Conservation (phyloP, 176 grass and related monocot species). For the Raddia distichophylla region DNA sequence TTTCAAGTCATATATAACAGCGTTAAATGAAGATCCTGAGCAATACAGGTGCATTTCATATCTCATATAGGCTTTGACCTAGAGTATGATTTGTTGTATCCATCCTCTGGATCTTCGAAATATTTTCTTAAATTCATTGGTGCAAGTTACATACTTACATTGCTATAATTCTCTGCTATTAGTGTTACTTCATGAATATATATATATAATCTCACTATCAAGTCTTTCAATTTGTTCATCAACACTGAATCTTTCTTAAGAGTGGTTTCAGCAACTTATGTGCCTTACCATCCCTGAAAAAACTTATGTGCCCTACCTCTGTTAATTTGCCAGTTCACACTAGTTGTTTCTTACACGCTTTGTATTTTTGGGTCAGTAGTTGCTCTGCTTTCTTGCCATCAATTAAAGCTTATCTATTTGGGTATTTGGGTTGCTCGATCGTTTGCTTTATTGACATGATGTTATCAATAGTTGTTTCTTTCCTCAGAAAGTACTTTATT, state of each 20-base stretch:
- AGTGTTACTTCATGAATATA: constrained; percentile 20
- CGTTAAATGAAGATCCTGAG: constrained; percentile 86
- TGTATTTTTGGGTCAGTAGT: constrained; percentile 17
- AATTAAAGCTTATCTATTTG: constrained; percentile 16
- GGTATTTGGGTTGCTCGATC: not conserved
- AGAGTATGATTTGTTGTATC: not conserved
- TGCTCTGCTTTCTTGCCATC: constrained; percentile 28
- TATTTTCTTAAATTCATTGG: constrained; percentile 6
- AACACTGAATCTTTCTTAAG: not conserved
- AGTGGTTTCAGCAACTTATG: not conserved
- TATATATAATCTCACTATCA: not conserved
- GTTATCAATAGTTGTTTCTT: constrained; percentile 27
- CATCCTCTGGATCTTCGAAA: not conserved
- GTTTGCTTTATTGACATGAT: constrained; percentile 11
- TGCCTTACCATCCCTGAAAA: not conserved
- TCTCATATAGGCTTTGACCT: not conserved
- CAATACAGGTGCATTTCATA: constrained; percentile 68
- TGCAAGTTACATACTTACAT: not conserved
- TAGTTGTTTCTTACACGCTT: not conserved
- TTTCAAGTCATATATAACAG: constrained; percentile 76
- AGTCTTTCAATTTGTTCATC: not conserved
- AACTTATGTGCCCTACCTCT: not conserved
- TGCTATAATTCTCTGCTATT: not conserved
- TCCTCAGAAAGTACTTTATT: constrained; percentile 27
- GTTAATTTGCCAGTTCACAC: constrained; percentile 8